Conservation (phyloP, 163 green algal species). For the Chloroidium sp. region DNA sequence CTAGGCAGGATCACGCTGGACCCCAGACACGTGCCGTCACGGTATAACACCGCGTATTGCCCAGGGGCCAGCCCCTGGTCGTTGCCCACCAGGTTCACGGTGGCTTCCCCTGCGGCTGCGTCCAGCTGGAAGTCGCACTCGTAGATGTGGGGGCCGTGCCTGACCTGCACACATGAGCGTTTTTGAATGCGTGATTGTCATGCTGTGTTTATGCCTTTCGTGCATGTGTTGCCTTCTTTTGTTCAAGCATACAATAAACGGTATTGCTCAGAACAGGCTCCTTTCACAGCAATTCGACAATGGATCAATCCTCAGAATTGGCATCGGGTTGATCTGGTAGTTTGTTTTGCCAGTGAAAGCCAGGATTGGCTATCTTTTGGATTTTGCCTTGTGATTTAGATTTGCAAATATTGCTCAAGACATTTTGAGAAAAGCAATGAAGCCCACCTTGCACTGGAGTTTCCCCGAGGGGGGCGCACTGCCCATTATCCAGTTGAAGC, state of each 20-base stretch:
- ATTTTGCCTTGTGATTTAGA: no score
- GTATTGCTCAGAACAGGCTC: no score
- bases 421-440: neutral
- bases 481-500: conserved; percentile 68
- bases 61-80: conserved; percentile 92
- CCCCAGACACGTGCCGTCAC: conserved; percentile 68
- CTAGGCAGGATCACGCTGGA: conserved; percentile 44
- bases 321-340: no score
- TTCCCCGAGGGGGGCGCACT: neutral
- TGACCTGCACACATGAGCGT: conserved; percentile 25
- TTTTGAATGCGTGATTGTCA: no score
- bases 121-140: neutral
- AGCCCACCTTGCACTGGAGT: conserved; percentile 47
- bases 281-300: no score
- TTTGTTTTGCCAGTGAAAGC: no score
- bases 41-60: conserved; percentile 97
- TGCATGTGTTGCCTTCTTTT: no score
- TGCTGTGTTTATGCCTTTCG: no score
- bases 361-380: no score
- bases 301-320: no score
- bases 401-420: neutral
- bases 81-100: conserved; percentile 53
- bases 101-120: conserved; percentile 1
- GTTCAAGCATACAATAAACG: no score
- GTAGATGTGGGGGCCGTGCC: conserved; percentile 76